Evolutionary conservation across 208 protist genomes (phyloP), one percentile per base, ranked within the genome.

Genomic region (Acanthamoeba comandoni): DNA sequence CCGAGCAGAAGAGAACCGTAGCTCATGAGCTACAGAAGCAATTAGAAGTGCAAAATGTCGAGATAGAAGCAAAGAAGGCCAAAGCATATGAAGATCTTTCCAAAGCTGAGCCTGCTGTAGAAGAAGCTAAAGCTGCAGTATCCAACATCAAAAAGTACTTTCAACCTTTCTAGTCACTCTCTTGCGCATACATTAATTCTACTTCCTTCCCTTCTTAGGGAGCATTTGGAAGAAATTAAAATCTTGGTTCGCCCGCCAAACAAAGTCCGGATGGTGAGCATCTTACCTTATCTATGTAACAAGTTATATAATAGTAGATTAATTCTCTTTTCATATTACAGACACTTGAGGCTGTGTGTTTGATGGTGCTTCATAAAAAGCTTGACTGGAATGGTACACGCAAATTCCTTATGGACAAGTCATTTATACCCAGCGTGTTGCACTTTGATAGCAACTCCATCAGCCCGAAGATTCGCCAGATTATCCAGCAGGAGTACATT

Each of bases 221-320:
- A 92, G 92, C 97, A 99, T 92, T 95, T 99, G 31, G 97, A 98
- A 29, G 98, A 99, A 95, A 97, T 99, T n/a, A 96, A 98, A 58
- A 94, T 96, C 29, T 97, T 99, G 80, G 95, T 95, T n/a, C 99
- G 96, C 39, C 98, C 98, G 64, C 98, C 98, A 26, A 94, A 93
- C 49, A 97, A 96, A 92, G 97, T 99, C 55, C 97, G 98, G 95
- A 95, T 97, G 19, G 35, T 43, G 5, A 96, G 97, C n/a, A n/a
- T 43, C 1, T 43, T 43, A n/a, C 35, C 5, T 43, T 43, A 1
- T 43, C 35, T 43, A 90, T 12, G 1, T 77, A 48, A 15, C 17
- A 35, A 17, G 55, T 89, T 17, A 29, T 85, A n/a, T n/a, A n/a
- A n/a, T n/a, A n/a, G 35, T 43, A 43, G 1, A 43, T 43, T 43